Evolutionary conservation across 352 stramenopile genomes (phyloP).

Genomic region (Thalassiosira livingstoniorum): DNA sequence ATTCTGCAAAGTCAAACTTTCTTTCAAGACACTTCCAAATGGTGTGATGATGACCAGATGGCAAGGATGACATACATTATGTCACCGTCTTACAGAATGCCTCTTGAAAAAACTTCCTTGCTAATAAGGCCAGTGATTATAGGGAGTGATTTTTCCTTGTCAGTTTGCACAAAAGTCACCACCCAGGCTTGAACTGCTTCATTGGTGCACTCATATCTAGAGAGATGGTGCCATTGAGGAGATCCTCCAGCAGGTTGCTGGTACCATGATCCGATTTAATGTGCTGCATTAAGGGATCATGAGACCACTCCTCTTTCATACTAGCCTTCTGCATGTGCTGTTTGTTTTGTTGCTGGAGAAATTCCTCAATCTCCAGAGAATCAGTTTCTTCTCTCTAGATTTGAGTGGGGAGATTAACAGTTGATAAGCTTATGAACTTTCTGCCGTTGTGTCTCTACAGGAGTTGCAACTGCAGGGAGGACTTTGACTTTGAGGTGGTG

Average conservation of each 20-base stretch:
- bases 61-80: neutral
- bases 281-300: neutral
- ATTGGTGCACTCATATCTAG: no score
- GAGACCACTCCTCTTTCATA: no score
- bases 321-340: neutral
- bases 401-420: neutral
- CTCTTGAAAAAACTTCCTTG: neutral
- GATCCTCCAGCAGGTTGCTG: neutral
- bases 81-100: neutral
- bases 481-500: conserved; percentile 18
- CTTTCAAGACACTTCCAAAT: neutral
- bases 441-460: no score
- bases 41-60: neutral
- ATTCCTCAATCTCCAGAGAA: neutral
- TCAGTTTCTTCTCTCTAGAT: neutral
- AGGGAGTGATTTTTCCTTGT: neutral
- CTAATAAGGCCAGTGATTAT: neutral
- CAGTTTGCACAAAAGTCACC: neutral
- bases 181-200: no score
- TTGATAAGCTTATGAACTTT: neutral
- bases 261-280: neutral
- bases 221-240: neutral
- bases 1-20: neutral
- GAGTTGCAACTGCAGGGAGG: neutral
- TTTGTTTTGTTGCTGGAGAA: neutral